phyloP scores from a whole-genome alignment of 164 flowering plant genomes.

The Annona cherimola region DNA sequence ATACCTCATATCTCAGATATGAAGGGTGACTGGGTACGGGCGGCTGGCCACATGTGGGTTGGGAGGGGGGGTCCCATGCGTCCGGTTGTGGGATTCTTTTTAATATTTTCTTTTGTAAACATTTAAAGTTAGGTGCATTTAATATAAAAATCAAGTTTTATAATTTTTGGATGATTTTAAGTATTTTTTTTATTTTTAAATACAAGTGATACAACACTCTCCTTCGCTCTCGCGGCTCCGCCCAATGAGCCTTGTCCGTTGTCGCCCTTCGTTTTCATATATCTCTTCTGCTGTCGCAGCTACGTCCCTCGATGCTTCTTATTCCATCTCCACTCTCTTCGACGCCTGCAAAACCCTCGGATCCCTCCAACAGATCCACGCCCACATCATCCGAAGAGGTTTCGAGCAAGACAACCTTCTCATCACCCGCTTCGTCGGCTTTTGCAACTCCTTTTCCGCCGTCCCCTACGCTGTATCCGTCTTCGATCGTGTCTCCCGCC shows the following conservation, averaged over 20 bases:
- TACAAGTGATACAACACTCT: background rate
- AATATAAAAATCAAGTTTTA: no score
- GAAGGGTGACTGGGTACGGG: no score
- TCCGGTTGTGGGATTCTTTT: no score
- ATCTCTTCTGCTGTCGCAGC: background rate
- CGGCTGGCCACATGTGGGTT: no score
- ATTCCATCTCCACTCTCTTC: constrained; percentile 3
- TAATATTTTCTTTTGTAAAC: no score
- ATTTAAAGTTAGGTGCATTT: no score
- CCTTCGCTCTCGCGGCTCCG: background rate
- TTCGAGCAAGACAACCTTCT: constrained; percentile 10
- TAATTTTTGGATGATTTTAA: no score
- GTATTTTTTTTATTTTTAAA: no score
- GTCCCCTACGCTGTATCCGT: constrained; percentile 6
- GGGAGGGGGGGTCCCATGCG: no score
- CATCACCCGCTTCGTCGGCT: constrained; percentile 8
- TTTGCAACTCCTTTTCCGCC: constrained; percentile 9
- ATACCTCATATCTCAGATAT: no score
- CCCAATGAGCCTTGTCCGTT: constrained; percentile 9
- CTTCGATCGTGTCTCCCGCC: constrained; percentile 10
- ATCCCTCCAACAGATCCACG: constrained; percentile 9
- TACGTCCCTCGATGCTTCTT: background rate
- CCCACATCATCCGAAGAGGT: constrained; percentile 10
- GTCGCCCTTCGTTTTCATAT: background rate
- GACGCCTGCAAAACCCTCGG: constrained; percentile 6